Conservation (phyloP, 164 flowering plant species). For the Vitis rupestris region DNA sequence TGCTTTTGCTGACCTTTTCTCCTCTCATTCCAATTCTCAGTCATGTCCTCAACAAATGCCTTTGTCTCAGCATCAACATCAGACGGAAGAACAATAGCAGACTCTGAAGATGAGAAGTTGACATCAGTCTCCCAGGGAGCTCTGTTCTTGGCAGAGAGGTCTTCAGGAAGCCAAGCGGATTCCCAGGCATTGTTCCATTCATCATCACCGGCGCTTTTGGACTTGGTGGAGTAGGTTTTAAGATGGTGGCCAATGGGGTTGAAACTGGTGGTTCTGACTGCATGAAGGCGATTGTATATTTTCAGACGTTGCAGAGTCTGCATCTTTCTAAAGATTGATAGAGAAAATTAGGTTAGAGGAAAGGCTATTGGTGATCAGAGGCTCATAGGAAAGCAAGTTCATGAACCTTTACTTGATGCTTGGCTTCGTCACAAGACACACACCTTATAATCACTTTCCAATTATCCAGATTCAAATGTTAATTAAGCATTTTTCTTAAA, state of each 20-base stretch:
- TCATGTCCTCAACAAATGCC: slow-evolving; percentile 93
- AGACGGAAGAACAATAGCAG: slow-evolving; percentile 20
- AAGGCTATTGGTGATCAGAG: too few relatives aligned
- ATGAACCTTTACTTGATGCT: too few relatives aligned
- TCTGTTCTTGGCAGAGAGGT: slow-evolving; percentile 47
- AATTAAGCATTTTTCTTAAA: too few relatives aligned
- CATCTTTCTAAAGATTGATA: slow-evolving; percentile 6
- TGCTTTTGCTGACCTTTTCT: slow-evolving; percentile 19
- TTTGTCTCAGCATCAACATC: slow-evolving; percentile 75
- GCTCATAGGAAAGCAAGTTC: too few relatives aligned
- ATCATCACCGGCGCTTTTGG: slow-evolving; percentile 37
- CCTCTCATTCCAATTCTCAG: slow-evolving; percentile 86
- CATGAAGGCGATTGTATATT: not conserved
- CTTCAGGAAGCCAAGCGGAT: slow-evolving; percentile 91
- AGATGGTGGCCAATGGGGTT: slow-evolving; percentile 5
- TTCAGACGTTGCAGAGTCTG: slow-evolving; percentile 15
- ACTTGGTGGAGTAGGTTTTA: slow-evolving; percentile 12
- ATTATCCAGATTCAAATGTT: too few relatives aligned
- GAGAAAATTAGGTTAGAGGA: too few relatives aligned
- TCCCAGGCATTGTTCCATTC: slow-evolving; percentile 99
- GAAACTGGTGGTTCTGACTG: not conserved
- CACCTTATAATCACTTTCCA: too few relatives aligned
- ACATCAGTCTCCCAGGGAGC: slow-evolving; percentile 93
- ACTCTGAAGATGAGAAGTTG: slow-evolving; percentile 35
- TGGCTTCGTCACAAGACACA: too few relatives aligned